These are phyloP conservation scores for Serendipita vermifera DNA, from an alignment of 768 basidiomycete genomes.

Conservation along the genomic window DNA sequence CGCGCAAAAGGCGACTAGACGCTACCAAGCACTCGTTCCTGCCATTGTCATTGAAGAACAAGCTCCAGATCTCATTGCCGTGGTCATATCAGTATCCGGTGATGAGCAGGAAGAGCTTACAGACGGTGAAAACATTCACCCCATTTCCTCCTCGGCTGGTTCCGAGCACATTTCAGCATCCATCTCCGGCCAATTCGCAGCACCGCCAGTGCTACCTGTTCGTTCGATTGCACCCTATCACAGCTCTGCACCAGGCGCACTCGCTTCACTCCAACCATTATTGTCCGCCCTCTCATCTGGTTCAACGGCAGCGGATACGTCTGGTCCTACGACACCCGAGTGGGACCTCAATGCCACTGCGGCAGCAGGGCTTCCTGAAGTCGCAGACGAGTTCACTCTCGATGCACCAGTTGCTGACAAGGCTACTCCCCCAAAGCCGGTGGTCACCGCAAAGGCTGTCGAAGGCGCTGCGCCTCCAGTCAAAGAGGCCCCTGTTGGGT, in stretches of 20 bases:
- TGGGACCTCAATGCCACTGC: neutral
- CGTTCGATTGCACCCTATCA: too few species aligned
- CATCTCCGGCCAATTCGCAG: too few species aligned
- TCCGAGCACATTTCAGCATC: neutral
- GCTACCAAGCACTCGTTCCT: neutral
- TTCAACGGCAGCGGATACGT: neutral
- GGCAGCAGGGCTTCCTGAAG: neutral
- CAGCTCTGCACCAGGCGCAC: too few species aligned
- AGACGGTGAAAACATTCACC: neutral
- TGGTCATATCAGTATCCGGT: neutral
- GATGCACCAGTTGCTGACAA: too few species aligned
- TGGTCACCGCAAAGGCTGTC: neutral
- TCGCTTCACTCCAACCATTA: too few species aligned
- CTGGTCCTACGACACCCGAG: neutral
- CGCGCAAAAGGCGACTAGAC: slow-evolving; percentile 3
- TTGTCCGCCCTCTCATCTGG: neutral
- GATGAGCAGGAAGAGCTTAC: neutral
- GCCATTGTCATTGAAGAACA: slow-evolving; percentile 2
- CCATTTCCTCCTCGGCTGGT: neutral
- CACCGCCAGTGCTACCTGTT: too few species aligned
- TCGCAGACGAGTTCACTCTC: neutral
- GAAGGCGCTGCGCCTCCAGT: neutral
- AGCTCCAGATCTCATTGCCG: neutral
- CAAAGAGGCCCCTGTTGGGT: neutral
- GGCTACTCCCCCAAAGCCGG: neutral